Conservation (phyloP, 1,139 yeast genomes). For the Saccharomyces pastorianus region DNA sequence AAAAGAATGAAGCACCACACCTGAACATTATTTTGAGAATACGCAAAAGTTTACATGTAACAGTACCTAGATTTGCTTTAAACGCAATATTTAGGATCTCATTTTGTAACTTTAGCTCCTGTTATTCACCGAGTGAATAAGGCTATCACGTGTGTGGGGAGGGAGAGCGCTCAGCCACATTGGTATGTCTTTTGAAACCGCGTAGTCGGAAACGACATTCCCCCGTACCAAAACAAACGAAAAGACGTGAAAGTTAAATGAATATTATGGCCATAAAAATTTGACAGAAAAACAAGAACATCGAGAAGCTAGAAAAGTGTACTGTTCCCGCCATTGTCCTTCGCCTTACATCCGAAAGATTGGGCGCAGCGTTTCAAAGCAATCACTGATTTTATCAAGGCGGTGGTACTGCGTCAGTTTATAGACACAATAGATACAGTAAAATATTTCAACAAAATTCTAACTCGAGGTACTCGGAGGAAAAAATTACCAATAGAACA, state of each 20-base stretch:
- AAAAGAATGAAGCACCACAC: neutral
- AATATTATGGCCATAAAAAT: neutral
- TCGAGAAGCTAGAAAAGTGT: neutral
- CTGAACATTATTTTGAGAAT: neutral
- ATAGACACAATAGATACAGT: neutral
- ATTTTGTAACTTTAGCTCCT: too few species aligned
- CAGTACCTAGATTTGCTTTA: too few species aligned
- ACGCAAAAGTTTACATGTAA: too few species aligned
- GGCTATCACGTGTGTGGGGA: neutral
- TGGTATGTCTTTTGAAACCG: neutral
- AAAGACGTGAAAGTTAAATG: neutral
- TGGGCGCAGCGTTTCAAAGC: neutral
- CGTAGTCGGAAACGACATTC: slow-evolving; percentile 1
- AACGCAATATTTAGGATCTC: neutral
- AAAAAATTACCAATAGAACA: neutral
- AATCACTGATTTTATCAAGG: neutral
- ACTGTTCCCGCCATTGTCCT: neutral
- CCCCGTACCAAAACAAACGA: slow-evolving; percentile 1
- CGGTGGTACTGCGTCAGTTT: neutral
- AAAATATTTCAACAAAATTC: neutral
- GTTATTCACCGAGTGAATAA: neutral
- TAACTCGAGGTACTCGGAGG: neutral
- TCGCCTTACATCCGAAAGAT: neutral
- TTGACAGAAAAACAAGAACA: neutral
- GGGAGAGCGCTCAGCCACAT: neutral